Evolutionary conservation across 1,284 basidiomycete genomes (phyloP), one percentile per base, ranked within the genome.

Genomic region (Apiotrichum sp.): DNA sequence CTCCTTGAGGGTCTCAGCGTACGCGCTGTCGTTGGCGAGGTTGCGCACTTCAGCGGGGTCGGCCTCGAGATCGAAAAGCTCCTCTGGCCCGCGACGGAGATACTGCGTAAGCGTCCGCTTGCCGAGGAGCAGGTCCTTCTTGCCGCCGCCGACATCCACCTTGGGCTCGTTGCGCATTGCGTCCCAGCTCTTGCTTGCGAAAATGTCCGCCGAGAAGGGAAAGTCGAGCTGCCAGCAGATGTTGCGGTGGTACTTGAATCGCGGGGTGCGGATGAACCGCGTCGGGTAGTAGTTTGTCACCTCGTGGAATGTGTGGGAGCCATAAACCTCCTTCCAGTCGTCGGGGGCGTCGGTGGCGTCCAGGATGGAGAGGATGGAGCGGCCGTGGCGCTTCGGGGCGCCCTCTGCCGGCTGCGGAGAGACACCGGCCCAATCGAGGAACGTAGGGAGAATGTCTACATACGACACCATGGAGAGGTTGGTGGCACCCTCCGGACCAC

Each of bases 271-370:
- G 9, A 62, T n/a, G 43, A 61, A 35, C 14, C 64, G 48, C 1
- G 64, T 66, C 7, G 64, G 64, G 46, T 54, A 66, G 56, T 66
- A 66, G 49, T 66, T 66, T 32, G 52, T 50, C 9, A 63, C 44
- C 53, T 66, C 62, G 52, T 64, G 62, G 50, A 59, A 66, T 14
- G 62, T 66, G 47, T 66, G 64, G 40, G 62, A 64, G 46, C 64
- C 62, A 40, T 59, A 66, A 13, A 64, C 60, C 13, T 60, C 40
- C 41, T 55, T 50, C 57, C 60, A 61, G 32, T 57, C 44, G 8
- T 45, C 42, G 5, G 55, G 51, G 39, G 58, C 34, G 32, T 51
- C 48, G 9, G 41, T 31, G 5, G 40, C 4, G 33, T 50, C 39
- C 5, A 64, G 31, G 43, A 64, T 50, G 35, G 58, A 50, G 9